Conservation (phyloP, 2,329 filamentous ascomycete species). For the Zopfia rhizophila region DNA sequence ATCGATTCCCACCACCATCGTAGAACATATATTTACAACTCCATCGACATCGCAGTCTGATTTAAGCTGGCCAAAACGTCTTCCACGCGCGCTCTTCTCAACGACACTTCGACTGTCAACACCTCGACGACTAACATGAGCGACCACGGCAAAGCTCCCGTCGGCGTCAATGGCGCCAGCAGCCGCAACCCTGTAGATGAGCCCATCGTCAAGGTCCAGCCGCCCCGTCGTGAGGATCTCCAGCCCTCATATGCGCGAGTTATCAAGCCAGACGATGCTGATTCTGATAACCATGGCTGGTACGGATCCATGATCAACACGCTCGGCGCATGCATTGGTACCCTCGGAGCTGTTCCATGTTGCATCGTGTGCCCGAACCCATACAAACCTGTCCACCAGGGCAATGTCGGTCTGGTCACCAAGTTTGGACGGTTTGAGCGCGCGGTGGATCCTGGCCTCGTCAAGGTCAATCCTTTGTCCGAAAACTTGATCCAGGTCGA, state of each 20-base stretch:
- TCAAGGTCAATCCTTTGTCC: conserved; percentile 96
- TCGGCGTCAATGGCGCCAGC: conserved; percentile 25
- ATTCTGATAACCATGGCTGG: conserved; percentile 82
- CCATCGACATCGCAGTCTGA: too few species aligned
- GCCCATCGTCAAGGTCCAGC: conserved; percentile 71
- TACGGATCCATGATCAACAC: conserved; percentile 87
- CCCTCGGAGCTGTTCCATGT: conserved; percentile 87
- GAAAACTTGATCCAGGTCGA: conserved; percentile 92
- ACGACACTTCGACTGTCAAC: conserved; percentile 18
- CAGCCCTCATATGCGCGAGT: conserved; percentile 82
- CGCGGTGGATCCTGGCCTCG: conserved; percentile 94
- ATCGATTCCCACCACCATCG: conserved; percentile 6
- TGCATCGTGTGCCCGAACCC: conserved; percentile 94
- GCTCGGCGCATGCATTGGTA: conserved; percentile 79
- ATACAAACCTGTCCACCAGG: conserved; percentile 91
- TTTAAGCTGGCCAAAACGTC: conserved; percentile 34
- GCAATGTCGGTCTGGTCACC: conserved; percentile 93
- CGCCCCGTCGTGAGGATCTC: conserved; percentile 83
- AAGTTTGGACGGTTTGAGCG: conserved; percentile 96
- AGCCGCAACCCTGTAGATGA: conserved; percentile 28
- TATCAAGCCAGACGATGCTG: conserved; percentile 70
- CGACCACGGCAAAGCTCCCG: conserved; percentile 52
- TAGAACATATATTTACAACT: too few species aligned
- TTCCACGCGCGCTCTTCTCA: conserved; percentile 37
- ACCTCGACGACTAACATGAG: conserved; percentile 35